Percentiles rank a stretch among this genome's conserved stretches.
phyloP scores from a whole-genome alignment of 2,329 filamentous ascomycete genomes.

The Reticulascus tulasneorum region DNA sequence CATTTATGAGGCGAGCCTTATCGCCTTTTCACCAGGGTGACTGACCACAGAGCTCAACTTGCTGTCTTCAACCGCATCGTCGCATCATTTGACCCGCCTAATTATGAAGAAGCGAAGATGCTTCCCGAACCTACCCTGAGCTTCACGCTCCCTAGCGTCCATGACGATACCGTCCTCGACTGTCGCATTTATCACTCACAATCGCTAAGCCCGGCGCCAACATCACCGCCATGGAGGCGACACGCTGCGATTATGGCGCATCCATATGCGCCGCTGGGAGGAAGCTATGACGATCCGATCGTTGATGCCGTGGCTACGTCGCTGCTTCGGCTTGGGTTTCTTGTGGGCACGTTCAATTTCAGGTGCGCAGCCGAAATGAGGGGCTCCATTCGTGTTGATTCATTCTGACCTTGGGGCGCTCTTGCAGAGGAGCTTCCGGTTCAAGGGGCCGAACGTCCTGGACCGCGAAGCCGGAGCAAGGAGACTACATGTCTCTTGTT shows the following conservation, averaged over 20 bases:
- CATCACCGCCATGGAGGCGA: constrained; percentile 37
- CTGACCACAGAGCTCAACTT: neutral
- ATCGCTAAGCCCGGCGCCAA: constrained; percentile 31
- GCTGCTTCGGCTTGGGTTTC: constrained; percentile 65
- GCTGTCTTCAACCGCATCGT: neutral
- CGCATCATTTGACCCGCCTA: neutral
- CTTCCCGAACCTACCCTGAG: constrained; percentile 56
- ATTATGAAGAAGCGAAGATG: constrained; percentile 30
- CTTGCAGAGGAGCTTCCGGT: constrained; percentile 65
- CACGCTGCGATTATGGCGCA: constrained; percentile 71
- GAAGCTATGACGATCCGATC: constrained; percentile 76
- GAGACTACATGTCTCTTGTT: constrained; percentile 79
- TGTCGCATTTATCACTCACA: constrained; percentile 78
- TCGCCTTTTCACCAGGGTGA: no score
- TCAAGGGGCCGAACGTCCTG: constrained; percentile 81
- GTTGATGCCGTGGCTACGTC: constrained; percentile 63
- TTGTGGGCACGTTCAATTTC: constrained; percentile 91
- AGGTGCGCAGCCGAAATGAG: constrained; percentile 48
- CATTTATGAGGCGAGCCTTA: no score
- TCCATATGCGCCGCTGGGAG: constrained; percentile 85
- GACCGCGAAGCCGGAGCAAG: constrained; percentile 75
- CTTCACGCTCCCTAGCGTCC: constrained; percentile 79
- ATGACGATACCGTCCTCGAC: constrained; percentile 71
- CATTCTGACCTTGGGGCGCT: neutral
- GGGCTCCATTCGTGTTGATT: neutral